Percentiles rank a stretch among this genome's conserved stretches.
Evolutionary conservation across 257 asterid genomes (phyloP).

Genomic region (Gentiana macrophylla): DNA sequence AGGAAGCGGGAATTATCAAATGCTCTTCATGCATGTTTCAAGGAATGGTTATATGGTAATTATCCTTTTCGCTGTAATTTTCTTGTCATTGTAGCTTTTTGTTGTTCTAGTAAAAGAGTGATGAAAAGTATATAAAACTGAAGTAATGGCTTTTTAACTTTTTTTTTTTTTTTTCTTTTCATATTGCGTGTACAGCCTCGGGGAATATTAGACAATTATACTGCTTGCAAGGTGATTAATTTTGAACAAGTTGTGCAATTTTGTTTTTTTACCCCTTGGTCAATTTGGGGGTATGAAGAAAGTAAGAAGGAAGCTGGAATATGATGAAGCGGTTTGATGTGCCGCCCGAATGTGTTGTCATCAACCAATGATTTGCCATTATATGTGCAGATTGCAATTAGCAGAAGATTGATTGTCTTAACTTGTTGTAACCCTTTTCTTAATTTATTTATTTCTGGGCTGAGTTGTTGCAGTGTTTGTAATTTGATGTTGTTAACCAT

Average conservation of each 20-base stretch:
- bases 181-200: slow-evolving; percentile 49
- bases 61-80: neutral
- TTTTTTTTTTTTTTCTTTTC: neutral
- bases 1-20: slow-evolving; percentile 75
- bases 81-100: neutral
- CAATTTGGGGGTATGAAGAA: slow-evolving; percentile 5
- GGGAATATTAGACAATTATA: slow-evolving; percentile 87
- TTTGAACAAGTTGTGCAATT: neutral
- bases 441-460: too few relatives aligned
- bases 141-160: slow-evolving; percentile 7
- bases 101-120: too few relatives aligned
- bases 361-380: slow-evolving; percentile 8
- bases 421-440: slow-evolving; percentile 8
- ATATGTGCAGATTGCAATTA: slow-evolving; percentile 16
- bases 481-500: too few relatives aligned
- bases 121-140: neutral
- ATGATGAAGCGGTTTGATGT: neutral
- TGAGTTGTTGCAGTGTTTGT: too few relatives aligned
- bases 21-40: slow-evolving; percentile 78
- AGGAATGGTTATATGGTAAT: slow-evolving; percentile 95
- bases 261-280: slow-evolving; percentile 6
- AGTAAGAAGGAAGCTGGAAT: slow-evolving; percentile 9
- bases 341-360: neutral
- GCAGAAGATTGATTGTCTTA: slow-evolving; percentile 9
- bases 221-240: slow-evolving; percentile 68